A percentile compares a stretch with the other conserved stretches of the same genome.
phyloP scores from a whole-genome alignment of 2,329 filamentous ascomycete species.

The Xylariaceae sp. region DNA sequence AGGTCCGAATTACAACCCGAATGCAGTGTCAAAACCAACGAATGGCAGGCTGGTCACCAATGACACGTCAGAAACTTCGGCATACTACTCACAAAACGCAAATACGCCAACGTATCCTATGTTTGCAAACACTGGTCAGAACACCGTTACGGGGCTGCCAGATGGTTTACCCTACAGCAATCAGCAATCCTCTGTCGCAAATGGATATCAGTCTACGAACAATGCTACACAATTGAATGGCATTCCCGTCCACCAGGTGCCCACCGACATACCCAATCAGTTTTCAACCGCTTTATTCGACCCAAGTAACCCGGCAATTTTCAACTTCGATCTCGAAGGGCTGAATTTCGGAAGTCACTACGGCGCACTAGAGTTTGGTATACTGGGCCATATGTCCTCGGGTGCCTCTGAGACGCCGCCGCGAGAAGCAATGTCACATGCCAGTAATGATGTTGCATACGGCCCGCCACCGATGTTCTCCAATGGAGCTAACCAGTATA shows the following conservation, averaged over 20 bases:
- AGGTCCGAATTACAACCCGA: slow-evolving; percentile 64
- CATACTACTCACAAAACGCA: slow-evolving; percentile 47
- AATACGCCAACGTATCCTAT: slow-evolving; percentile 47
- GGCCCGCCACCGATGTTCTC: slow-evolving; percentile 47
- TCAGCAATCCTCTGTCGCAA: slow-evolving; percentile 70
- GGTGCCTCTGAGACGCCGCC: slow-evolving; percentile 76
- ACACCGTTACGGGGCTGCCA: slow-evolving; percentile 43
- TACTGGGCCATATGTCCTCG: slow-evolving; percentile 95
- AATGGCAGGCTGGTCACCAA: slow-evolving; percentile 48
- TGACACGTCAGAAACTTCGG: slow-evolving; percentile 43
- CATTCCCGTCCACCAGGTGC: slow-evolving; percentile 48
- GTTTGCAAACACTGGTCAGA: slow-evolving; percentile 45
- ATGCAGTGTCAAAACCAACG: slow-evolving; percentile 43
- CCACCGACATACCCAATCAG: slow-evolving; percentile 42
- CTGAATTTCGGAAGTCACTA: slow-evolving; percentile 96
- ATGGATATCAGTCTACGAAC: slow-evolving; percentile 59
- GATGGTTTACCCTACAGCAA: slow-evolving; percentile 54
- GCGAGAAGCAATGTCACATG: slow-evolving; percentile 53
- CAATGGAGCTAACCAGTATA: slow-evolving; percentile 48
- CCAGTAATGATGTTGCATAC: slow-evolving; percentile 38
- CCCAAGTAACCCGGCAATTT: slow-evolving; percentile 83
- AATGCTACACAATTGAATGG: slow-evolving; percentile 45
- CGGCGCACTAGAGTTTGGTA: slow-evolving; percentile 90
- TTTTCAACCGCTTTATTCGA: slow-evolving; percentile 69
- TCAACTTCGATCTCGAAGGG: slow-evolving; percentile 93